Percentiles rank a stretch among this genome's conserved stretches.
These are phyloP conservation scores for Umbilicus rupestris DNA, from an alignment of 164 flowering plant genomes.

Conservation along the genomic window DNA sequence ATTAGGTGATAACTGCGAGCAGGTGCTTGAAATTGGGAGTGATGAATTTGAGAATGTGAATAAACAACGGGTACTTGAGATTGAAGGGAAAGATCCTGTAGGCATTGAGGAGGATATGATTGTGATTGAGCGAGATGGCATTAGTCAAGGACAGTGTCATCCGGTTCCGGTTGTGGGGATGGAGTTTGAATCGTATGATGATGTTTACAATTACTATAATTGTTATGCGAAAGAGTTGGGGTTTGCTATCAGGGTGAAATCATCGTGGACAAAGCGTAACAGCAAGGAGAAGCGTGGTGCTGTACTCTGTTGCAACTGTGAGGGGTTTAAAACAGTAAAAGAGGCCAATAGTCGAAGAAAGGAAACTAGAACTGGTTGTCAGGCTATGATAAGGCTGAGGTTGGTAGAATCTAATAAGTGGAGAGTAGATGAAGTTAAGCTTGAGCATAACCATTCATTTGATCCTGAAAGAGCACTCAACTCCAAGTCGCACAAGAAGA, in stretches of 20 bases:
- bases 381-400: slow-evolving; percentile 57
- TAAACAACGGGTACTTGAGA: neutral
- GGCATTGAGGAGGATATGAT: slow-evolving; percentile 12
- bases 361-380: slow-evolving; percentile 57
- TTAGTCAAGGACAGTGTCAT: slow-evolving; percentile 20
- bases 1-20: neutral
- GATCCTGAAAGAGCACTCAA: slow-evolving; percentile 51
- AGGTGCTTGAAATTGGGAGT: neutral
- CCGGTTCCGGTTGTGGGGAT: slow-evolving; percentile 43
- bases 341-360: slow-evolving; percentile 37
- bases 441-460: slow-evolving; percentile 64
- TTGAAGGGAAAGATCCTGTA: slow-evolving; percentile 16
- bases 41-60: neutral
- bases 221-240: slow-evolving; percentile 50
- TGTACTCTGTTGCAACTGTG: slow-evolving; percentile 60
- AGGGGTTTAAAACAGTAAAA: slow-evolving; percentile 49
- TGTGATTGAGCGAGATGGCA: slow-evolving; percentile 16
- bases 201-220: slow-evolving; percentile 58
- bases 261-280: slow-evolving; percentile 52
- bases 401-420: slow-evolving; percentile 51
- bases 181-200: slow-evolving; percentile 62
- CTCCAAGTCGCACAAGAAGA: slow-evolving; percentile 52
- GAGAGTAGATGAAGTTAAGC: slow-evolving; percentile 55
- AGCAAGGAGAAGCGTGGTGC: slow-evolving; percentile 68
- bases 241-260: slow-evolving; percentile 56